phyloP scores from a whole-genome alignment of 257 asterid genomes.

The Gynochthodes officinalis region DNA sequence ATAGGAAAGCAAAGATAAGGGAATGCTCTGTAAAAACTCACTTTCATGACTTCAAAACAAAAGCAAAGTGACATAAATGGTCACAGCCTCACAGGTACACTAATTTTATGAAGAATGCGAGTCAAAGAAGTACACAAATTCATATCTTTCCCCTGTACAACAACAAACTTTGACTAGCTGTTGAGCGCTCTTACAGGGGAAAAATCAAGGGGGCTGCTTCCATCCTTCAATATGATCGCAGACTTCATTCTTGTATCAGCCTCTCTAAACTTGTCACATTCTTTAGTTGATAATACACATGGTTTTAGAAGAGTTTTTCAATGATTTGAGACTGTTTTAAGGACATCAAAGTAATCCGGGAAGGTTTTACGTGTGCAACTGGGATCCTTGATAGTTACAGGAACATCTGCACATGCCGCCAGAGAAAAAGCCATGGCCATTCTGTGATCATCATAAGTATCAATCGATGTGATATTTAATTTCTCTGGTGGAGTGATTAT shows the following conservation, averaged over 20 bases:
- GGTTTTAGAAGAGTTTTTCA: constrained; percentile 20
- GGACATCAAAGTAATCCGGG: constrained; percentile 84
- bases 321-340: constrained; percentile 57
- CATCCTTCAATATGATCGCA: not conserved
- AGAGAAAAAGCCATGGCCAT: constrained; percentile 99
- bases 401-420: constrained; percentile 93
- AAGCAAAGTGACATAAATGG: not conserved
- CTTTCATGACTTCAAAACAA: not conserved
- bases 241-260: constrained; percentile 7
- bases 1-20: not conserved
- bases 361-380: constrained; percentile 97
- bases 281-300: not conserved
- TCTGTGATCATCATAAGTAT: constrained; percentile 90
- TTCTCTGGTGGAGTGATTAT: constrained; percentile 93
- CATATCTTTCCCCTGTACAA: not conserved
- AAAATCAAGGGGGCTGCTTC: not conserved
- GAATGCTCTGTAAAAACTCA: not conserved
- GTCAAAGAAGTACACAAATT: not conserved
- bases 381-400: constrained; percentile 85
- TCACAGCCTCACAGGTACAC: not conserved
- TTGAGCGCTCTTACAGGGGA: not conserved
- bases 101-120: not conserved
- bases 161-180: not conserved
- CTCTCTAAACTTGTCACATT: constrained; percentile 3
- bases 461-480: constrained; percentile 68